These are phyloP conservation scores for Diplodia sapinea DNA, from an alignment of 2,329 filamentous ascomycete genomes.

Conservation along the genomic window DNA sequence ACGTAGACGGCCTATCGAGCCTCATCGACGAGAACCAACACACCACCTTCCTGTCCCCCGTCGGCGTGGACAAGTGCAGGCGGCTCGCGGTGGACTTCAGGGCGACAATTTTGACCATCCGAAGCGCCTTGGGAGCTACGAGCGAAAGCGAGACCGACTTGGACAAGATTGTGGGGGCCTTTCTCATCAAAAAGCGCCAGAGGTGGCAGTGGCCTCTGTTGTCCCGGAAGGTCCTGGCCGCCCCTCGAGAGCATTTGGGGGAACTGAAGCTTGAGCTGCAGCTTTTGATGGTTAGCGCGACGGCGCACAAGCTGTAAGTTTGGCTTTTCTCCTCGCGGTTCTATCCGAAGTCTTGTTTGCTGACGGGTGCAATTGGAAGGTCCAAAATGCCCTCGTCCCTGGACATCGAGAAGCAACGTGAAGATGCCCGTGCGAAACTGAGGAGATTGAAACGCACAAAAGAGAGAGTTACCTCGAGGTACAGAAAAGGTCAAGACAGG, in stretches of 20 bases:
- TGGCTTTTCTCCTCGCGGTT: too few species aligned
- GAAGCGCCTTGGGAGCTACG: background rate
- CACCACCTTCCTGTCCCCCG: background rate
- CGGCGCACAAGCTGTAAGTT: constrained; percentile 9
- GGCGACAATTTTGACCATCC: background rate
- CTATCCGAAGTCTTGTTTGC: background rate
- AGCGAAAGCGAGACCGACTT: background rate
- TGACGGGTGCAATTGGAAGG: background rate
- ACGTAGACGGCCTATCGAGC: constrained; percentile 1
- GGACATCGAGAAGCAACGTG: background rate
- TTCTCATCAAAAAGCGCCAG: background rate
- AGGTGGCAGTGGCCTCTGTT: constrained; percentile 9
- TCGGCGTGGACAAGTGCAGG: background rate
- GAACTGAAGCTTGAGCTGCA: constrained; percentile 7
- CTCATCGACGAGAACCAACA: background rate
- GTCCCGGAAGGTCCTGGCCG: background rate
- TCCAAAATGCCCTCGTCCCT: constrained; percentile 3
- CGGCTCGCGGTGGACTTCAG: background rate
- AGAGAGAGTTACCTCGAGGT: background rate
- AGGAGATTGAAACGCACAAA: background rate
- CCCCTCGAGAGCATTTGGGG: background rate
- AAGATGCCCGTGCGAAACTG: constrained; percentile 6
- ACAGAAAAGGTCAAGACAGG: background rate
- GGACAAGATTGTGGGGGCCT: background rate
- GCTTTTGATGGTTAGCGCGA: constrained; percentile 6